These are phyloP conservation scores for Globisporangium parvum DNA, from an alignment of 352 stramenopile species.

Conservation along the genomic window DNA sequence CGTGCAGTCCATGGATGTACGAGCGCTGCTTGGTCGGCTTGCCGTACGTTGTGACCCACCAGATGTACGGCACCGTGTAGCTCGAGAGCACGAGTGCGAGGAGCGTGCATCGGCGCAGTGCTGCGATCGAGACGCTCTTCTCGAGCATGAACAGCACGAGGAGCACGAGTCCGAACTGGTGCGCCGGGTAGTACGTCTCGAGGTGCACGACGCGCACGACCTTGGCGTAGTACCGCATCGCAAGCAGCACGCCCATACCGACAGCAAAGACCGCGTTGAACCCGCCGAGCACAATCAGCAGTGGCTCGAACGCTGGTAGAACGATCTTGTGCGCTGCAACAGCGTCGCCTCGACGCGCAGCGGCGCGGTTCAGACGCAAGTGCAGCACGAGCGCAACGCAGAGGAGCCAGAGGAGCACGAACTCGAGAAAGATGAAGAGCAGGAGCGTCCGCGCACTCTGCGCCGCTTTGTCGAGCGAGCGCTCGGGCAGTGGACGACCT, in stretches of 20 bases:
- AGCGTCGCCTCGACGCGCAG: constrained; percentile 20
- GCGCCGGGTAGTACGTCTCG: constrained; percentile 24
- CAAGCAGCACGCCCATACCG: constrained; percentile 18
- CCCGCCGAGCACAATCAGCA: constrained; percentile 26
- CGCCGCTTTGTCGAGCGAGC: constrained; percentile 1
- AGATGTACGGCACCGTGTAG: constrained; percentile 22
- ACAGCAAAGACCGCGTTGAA: constrained; percentile 25
- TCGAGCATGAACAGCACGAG: constrained; percentile 35
- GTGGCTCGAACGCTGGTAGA: constrained; percentile 34
- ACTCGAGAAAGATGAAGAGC: constrained; percentile 6
- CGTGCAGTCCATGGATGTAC: constrained; percentile 11
- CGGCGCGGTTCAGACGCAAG: constrained; percentile 25
- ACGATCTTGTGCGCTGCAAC: constrained; percentile 30
- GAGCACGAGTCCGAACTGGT: constrained; percentile 30
- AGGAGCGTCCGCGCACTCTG: constrained; percentile 5
- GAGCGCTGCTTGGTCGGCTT: constrained; percentile 5
- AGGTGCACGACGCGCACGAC: constrained; percentile 16
- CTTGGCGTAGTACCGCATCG: constrained; percentile 14
- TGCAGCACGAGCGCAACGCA: constrained; percentile 26
- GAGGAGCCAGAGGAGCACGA: constrained; percentile 31
- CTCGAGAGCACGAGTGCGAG: constrained; percentile 21
- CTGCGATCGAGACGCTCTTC: constrained; percentile 40
- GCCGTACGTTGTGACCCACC: constrained; percentile 14
- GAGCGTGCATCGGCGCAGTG: constrained; percentile 18
- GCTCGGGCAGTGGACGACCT: too few species aligned